These are phyloP conservation scores for Phycomyces blakesleeanus DNA, from an alignment of 192 early-diverging fungal genomes.

Conservation along the genomic window DNA sequence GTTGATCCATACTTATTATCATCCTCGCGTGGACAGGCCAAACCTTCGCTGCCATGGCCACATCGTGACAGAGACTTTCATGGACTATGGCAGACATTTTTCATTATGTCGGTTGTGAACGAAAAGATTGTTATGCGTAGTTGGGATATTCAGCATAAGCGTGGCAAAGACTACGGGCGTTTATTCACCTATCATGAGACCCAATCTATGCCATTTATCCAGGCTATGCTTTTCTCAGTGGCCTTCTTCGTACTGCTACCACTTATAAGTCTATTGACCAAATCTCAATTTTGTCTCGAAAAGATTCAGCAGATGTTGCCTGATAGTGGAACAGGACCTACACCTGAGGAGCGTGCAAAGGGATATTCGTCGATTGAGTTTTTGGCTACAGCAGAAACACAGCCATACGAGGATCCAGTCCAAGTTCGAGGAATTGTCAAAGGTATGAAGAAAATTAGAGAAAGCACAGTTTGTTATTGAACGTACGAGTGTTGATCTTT, in stretches of 20 bases:
- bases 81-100: slow-evolving; percentile 57
- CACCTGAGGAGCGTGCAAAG: slow-evolving; percentile 48
- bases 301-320: slow-evolving; percentile 55
- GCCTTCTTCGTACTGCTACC: slow-evolving; percentile 39
- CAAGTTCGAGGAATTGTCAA: slow-evolving; percentile 48
- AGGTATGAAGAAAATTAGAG: slow-evolving; percentile 9
- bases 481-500: neutral
- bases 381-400: slow-evolving; percentile 45
- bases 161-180: slow-evolving; percentile 39
- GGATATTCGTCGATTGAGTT: slow-evolving; percentile 47
- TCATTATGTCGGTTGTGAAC: slow-evolving; percentile 62
- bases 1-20: slow-evolving; percentile 29
- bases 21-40: slow-evolving; percentile 33
- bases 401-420: slow-evolving; percentile 37
- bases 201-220: slow-evolving; percentile 42
- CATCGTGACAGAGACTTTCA: slow-evolving; percentile 51
- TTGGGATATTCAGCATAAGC: slow-evolving; percentile 46
- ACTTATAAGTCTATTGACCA: slow-evolving; percentile 35
- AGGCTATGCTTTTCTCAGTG: slow-evolving; percentile 39
- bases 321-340: slow-evolving; percentile 65
- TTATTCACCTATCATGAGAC: slow-evolving; percentile 55
- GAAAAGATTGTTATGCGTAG: slow-evolving; percentile 62
- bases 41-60: slow-evolving; percentile 28
- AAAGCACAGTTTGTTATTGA: neutral
- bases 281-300: slow-evolving; percentile 43